These are phyloP conservation scores for Jaenimonas drosophilae DNA, from an alignment of 208 protist species.

Conservation along the genomic window DNA sequence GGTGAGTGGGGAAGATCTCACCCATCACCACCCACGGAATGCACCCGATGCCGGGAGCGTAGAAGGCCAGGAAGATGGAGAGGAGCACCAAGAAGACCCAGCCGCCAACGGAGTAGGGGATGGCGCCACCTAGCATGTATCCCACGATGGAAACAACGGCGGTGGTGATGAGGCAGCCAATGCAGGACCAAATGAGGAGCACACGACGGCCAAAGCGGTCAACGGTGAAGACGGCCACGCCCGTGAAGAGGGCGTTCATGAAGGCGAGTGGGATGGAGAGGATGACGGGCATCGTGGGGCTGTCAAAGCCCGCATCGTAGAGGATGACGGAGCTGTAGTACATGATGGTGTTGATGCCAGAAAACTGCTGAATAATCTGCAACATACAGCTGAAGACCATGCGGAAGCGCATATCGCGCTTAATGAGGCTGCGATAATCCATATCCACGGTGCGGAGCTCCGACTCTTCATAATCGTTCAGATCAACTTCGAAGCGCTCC, in stretches of 20 bases:
- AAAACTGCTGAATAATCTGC: slow-evolving; percentile 89
- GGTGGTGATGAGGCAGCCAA: slow-evolving; percentile 50
- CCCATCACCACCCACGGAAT: slow-evolving; percentile 90
- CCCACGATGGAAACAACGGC: slow-evolving; percentile 46
- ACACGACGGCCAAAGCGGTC: slow-evolving; percentile 68
- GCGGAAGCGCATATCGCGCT: slow-evolving; percentile 46
- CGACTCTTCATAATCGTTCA: slow-evolving; percentile 31
- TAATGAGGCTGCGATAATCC: slow-evolving; percentile 43
- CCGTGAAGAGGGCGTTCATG: slow-evolving; percentile 83
- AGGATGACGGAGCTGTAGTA: slow-evolving; percentile 90
- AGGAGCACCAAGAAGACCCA: slow-evolving; percentile 76
- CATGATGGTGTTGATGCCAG: slow-evolving; percentile 91
- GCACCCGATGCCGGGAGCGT: slow-evolving; percentile 79
- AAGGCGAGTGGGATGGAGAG: slow-evolving; percentile 78
- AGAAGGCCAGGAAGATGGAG: slow-evolving; percentile 73
- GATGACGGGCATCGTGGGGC: slow-evolving; percentile 67
- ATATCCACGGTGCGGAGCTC: slow-evolving; percentile 29
- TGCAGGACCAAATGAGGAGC: slow-evolving; percentile 60
- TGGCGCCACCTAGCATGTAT: slow-evolving; percentile 43
- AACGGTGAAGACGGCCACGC: slow-evolving; percentile 66
- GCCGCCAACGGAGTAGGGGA: slow-evolving; percentile 41
- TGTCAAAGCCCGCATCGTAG: slow-evolving; percentile 65
- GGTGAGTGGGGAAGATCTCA: slow-evolving; percentile 82
- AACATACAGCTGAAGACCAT: slow-evolving; percentile 73
- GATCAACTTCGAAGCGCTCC: slow-evolving; percentile 46